Base-by-base conservation (phyloP, 1,284 basidiomycete genomes). In the Taiwanofungus camphoratus region DNA sequence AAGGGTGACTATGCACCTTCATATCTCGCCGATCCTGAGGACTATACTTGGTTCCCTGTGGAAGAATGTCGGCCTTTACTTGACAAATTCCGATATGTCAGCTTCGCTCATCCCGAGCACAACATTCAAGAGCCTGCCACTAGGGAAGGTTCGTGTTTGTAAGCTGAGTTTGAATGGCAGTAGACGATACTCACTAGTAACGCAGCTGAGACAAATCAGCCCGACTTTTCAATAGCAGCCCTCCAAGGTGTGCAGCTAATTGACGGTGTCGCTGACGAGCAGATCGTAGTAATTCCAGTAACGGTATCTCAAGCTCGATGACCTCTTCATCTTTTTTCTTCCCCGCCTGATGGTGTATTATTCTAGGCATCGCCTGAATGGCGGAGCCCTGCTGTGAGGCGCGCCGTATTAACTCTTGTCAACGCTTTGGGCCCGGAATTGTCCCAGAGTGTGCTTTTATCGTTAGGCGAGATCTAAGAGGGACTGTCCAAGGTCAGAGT, bases 1-100 rank as follows among this genome's bases (percentile, higher is more conserved):
- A 99, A 99, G 63, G 92, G 83, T 19, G 89, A 95, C 42, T 99
- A 94, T 53, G 61, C 70, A 0, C 95, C 96, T 0, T 93, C 91
- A 4, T 90, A 79, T 57, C 73, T 99, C 5, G 79, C 86, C 11
- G 95, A 99, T 64, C 91, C 93, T 79, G 87, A 85, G 58, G 83
- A 82, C 1, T 86, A 87, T 55, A 69, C 69, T 2, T 95, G 88
- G 81, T 75, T 82, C 57, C 81, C 82, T 4, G 64, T 93, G 8
- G 65, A 77, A 36, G 55, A 61, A 15, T 90, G 86, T 52, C 62
- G 64, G n/a, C 65, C 74, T 0, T 57, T 79, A 15, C 68, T 95
- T 6, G 78, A 91, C 41, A 67, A 67, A 49, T 64, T 81, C 55
- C 73, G 79, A 54, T 86, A 87, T 60, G 79, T 77, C 3, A 76